Conservation (phyloP, 768 basidiomycete species). For the Boletus reticulatus region DNA sequence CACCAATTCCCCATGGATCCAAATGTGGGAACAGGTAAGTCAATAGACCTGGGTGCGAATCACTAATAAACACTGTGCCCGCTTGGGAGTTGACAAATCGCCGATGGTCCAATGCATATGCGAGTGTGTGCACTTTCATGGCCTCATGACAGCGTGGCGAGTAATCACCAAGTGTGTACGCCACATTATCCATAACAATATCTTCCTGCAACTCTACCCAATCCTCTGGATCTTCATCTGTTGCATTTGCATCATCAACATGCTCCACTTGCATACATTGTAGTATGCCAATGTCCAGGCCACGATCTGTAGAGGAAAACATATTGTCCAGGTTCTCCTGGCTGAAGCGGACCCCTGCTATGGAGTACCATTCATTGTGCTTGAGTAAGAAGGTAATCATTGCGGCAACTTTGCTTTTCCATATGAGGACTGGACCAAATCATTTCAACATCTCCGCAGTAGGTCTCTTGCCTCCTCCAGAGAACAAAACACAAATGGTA, state of each 20-base stretch:
- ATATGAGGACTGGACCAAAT: too few relatives aligned
- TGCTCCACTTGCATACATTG: neutral
- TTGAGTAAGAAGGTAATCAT: neutral
- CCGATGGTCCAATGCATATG: neutral
- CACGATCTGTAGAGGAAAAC: neutral
- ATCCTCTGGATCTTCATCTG: too few relatives aligned
- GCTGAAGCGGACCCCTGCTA: neutral
- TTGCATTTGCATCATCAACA: neutral
- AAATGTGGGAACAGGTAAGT: neutral
- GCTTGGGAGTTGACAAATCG: neutral
- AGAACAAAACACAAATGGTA: neutral
- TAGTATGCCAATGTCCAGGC: neutral
- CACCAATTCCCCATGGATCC: neutral
- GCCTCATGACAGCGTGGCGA: neutral
- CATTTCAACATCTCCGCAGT: neutral
- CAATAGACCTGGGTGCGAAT: neutral
- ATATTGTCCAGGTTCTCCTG: neutral
- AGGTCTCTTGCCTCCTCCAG: rapidly evolving
- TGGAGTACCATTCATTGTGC: neutral
- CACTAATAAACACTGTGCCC: neutral
- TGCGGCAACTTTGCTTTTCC: too few relatives aligned
- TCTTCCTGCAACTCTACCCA: neutral
- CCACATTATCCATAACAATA: neutral
- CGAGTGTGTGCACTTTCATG: neutral
- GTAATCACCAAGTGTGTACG: neutral